phyloP scores from a whole-genome alignment of 2,329 filamentous ascomycete species.

The Cladophialophora chaetospira region DNA sequence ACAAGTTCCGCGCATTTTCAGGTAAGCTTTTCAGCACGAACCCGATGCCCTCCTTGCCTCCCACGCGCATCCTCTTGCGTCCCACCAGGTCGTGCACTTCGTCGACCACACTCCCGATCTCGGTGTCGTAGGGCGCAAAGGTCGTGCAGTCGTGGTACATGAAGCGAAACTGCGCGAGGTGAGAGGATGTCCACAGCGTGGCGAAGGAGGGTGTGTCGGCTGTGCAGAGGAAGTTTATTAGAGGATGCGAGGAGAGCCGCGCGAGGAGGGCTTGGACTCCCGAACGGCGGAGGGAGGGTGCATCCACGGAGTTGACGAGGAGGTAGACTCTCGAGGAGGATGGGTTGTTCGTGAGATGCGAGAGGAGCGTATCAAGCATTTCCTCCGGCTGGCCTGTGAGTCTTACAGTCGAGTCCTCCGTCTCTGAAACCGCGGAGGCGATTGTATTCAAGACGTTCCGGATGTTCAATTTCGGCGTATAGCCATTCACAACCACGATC shows the following conservation, averaged over 20 bases:
- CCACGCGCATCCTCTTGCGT: constrained; percentile 74
- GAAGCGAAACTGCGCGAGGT: constrained; percentile 82
- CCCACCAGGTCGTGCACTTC: constrained; percentile 86
- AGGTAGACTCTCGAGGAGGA: constrained; percentile 61
- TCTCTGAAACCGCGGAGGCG: constrained; percentile 57
- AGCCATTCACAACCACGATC: constrained; percentile 86
- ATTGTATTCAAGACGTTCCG: constrained; percentile 59
- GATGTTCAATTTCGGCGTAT: constrained; percentile 54
- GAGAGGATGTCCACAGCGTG: constrained; percentile 82
- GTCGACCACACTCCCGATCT: constrained; percentile 77
- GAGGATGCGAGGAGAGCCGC: constrained; percentile 71
- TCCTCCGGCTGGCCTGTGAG: constrained; percentile 66
- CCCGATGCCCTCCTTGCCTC: constrained; percentile 85
- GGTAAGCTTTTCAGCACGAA: constrained; percentile 89
- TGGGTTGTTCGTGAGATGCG: constrained; percentile 64
- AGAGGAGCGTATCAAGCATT: constrained; percentile 67
- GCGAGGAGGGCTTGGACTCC: constrained; percentile 72
- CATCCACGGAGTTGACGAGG: constrained; percentile 85
- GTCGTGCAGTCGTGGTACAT: constrained; percentile 94
- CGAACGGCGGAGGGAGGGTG: constrained; percentile 70
- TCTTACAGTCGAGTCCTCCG: constrained; percentile 46
- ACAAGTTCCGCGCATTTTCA: constrained; percentile 87
- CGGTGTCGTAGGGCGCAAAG: constrained; percentile 71
- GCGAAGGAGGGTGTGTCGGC: constrained; percentile 86
- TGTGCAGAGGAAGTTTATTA: constrained; percentile 73